Base-by-base conservation (phyloP, 2,329 filamentous ascomycete genomes). In the Ambrosiella xylebori region DNA sequence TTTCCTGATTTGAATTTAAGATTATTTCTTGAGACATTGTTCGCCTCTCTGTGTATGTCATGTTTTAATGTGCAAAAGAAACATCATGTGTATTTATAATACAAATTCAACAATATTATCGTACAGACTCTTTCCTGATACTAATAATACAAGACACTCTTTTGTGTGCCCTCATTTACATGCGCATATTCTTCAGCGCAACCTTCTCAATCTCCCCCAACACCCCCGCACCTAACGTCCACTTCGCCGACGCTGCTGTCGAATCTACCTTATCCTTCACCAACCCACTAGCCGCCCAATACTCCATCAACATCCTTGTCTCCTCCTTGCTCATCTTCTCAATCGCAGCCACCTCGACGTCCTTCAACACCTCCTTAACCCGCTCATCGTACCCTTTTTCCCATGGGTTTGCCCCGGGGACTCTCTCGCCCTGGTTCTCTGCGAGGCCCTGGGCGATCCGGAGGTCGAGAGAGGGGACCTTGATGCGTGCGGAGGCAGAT, bases 221-320 rank as follows among this genome's bases (percentile, higher is more conserved):
- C 56, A 91, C 79, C 13, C 90, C 90, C 65, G 85, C 82, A 54
- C 83, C 81, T 64, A 96, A 68, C 54, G 82, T 82, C 89, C 90
- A 95, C 72, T 88, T 87, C 75, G 94, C 86, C 19, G 78, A 76
- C 40, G 96, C 84, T 62, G 78, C 76, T 62, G 73, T 74, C 66
- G 90, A 82, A 65, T 86, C 83, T 54, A 96, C 76, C 51, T 74
- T 76, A 61, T 79, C 74, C 62, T 86, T 79, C 66, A 95, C 68
- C 67, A 95, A 75, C 11, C 91, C 93, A 68, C 88, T 94, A 40
- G 80, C 81, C 4, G 88, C 89, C 76, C 91, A 97, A 72, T 96
- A 97, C 73, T 96, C 89, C 81, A 97, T 84, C 64, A 95, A 74
- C 0, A 81, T 77, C 61, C 84, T 79, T 9, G 87, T 82, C 71